Evolutionary conservation across 805 yeast species (phyloP), one percentile per base, ranked within the genome.

Genomic region (Priceomyces castillae): DNA sequence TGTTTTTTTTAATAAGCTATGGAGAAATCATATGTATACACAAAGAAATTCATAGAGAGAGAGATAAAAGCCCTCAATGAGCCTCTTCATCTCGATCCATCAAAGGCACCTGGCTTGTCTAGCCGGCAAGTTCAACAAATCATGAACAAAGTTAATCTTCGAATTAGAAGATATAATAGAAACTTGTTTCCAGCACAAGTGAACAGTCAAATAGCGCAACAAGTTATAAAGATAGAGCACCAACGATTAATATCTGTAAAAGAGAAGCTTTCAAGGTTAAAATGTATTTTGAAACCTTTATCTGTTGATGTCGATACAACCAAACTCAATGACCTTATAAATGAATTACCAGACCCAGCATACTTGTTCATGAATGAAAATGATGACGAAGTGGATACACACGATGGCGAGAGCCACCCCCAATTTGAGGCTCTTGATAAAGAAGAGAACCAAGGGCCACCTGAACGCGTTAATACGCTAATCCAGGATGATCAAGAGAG

Each of bases 131-230:
- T 59, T 25, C 50, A 50, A n/a, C 48, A 50, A 18, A 44, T 53
- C 5, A 33, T 66, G n/a, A 49, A 48, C 46, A 57, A 55, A 40
- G 49, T 58, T 38, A 65, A 61, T 41, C 43, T 47, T 15, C 46
- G 43, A 35, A 47, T 62, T 9, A 53, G 55, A 37, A 46, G 70
- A 11, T 67, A 64, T 47, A 60, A 62, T 41, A 46, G 59, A 17
- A 53, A 48, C 39, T 41, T 52, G 33, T 67, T 61, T 53, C 46
- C 53, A 20, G 44, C 54, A 25, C 70, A 69, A 44, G 58, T 64
- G n/a, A 53, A 59, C 3, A 59, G 61, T 43, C 73, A 67, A 41
- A 61, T 70, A 1, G 62, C 61, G 16, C 70, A 61, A 46, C 74
- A 70, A 46, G 51, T 69, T 12, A 30, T 62, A 7, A 64, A 65